Conservation (phyloP, 768 basidiomycete genomes). For the Mrakia blollopis region DNA sequence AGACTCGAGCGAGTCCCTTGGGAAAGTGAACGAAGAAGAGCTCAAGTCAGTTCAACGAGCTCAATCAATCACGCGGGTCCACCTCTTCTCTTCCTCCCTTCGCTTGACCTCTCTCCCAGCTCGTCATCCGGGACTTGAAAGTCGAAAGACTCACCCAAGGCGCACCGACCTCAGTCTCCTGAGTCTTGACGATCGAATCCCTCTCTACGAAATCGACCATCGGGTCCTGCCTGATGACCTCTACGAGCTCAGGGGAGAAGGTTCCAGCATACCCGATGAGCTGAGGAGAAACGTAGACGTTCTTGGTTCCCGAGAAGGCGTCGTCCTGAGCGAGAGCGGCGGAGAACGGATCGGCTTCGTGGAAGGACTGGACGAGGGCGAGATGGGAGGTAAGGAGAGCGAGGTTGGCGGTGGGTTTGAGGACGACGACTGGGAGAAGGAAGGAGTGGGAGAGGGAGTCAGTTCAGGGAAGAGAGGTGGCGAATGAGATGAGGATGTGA, state of each 20-base stretch:
- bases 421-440: conserved; percentile 38
- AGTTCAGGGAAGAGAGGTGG: background rate
- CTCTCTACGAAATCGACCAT: conserved; percentile 89
- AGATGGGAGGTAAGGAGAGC: conserved; percentile 25
- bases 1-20: conserved; percentile 91
- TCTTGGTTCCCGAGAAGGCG: conserved; percentile 45
- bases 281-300: conserved; percentile 65
- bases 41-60: conserved; percentile 26
- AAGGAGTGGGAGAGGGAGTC: background rate
- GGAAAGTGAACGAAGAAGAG: conserved; percentile 34
- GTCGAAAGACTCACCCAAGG: conserved; percentile 66
- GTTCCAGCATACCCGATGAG: conserved; percentile 71
- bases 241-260: conserved; percentile 65
- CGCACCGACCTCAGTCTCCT: conserved; percentile 63
- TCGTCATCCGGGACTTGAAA: background rate
- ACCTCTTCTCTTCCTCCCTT: background rate
- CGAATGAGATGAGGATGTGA: too few relatives aligned
- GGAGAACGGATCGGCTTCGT: conserved; percentile 18
- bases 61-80: background rate
- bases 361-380: background rate
- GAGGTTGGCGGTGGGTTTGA: conserved; percentile 5
- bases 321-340: background rate
- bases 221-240: conserved; percentile 71
- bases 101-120: background rate
- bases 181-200: conserved; percentile 85